A percentile compares a stretch with the other conserved stretches of the same genome.
Conservation (phyloP, 2,329 filamentous ascomycete species). For the Pseudofabraea citricarpa region DNA sequence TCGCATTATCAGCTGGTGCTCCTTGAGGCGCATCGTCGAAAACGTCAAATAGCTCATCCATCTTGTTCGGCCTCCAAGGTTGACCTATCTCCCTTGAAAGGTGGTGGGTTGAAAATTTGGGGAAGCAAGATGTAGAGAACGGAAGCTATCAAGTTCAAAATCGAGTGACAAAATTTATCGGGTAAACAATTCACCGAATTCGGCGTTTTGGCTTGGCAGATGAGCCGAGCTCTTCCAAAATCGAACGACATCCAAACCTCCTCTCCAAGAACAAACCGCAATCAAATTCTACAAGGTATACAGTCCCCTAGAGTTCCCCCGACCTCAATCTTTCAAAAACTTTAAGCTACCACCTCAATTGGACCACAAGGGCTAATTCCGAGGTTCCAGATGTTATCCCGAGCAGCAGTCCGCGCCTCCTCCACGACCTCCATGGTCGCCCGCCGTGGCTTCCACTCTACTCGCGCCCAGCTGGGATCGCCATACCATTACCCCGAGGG, state of each 20-base stretch:
- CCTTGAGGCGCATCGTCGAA: slow-evolving; percentile 65
- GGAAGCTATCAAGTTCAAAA: no score
- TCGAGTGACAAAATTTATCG: background rate
- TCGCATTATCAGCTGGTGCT: slow-evolving; percentile 25
- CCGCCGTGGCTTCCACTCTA: slow-evolving; percentile 92
- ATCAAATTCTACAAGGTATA: slow-evolving; percentile 19
- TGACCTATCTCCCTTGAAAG: background rate
- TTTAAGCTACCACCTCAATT: slow-evolving; percentile 31
- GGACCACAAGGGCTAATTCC: slow-evolving; percentile 22
- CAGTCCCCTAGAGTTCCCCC: background rate
- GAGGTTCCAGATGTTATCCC: slow-evolving; percentile 71
- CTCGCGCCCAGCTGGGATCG: slow-evolving; percentile 77
- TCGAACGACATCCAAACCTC: slow-evolving; percentile 13
- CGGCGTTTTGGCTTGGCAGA: no score
- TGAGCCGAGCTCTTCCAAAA: slow-evolving; percentile 11
- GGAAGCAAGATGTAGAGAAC: no score
- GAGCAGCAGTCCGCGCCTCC: slow-evolving; percentile 58
- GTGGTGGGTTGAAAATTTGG: no score
- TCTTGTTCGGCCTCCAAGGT: slow-evolving; percentile 28
- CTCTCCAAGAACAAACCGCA: slow-evolving; percentile 11
- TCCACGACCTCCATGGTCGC: slow-evolving; percentile 62
- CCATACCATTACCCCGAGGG: slow-evolving; percentile 99
- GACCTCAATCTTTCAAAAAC: background rate
- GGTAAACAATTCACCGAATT: slow-evolving; percentile 3
- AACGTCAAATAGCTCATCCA: slow-evolving; percentile 80